Evolutionary conservation across 352 stramenopile genomes (phyloP), one percentile per base, ranked within the genome.

Genomic region (Phytophthora lateralis): DNA sequence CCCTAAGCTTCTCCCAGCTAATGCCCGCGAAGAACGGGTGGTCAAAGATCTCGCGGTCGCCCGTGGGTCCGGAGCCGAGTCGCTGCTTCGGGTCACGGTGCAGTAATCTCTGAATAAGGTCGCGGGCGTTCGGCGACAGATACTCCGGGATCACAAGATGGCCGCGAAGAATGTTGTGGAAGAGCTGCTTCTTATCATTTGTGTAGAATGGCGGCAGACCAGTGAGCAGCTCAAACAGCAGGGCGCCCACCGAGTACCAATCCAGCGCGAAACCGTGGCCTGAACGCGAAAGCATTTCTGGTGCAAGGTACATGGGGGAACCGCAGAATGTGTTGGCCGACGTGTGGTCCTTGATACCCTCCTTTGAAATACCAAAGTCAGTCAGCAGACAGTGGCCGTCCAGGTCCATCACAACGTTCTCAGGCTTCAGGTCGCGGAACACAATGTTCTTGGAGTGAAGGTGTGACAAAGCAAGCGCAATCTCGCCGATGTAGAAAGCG

Each of bases 161-260:
- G 8, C 86, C 84, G 50, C 83, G 86, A 2, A 95, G 63, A 61
- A 95, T 95, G 70, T 95, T 95, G 78, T 95, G 86, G 68, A 95
- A 95, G n/a, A 95, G 63, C 57, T 93, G 84, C 58, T 95, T 93
- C 75, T 93, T 92, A 66, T 93, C 84, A 65, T 93, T 93, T 55
- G 82, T 92, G 74, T 93, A 95, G 61, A 92, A 95, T 34, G 85
- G 85, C n/a, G 85, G 83, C 6, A 93, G 71, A 24, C 85, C 83
- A n/a, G 85, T 95, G 11, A 95, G 69, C 39, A 95, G 44, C 69
- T 95, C 85, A 60, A 92, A 93, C 15, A 91, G 61, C 39, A 95
- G 61, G 1, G 84, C 84, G 44, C 86, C 86, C 5, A 95, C 82
- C 14, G 80, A 91, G 53, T 93, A 95, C 86, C 86, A 95, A 73